Conservation (phyloP, 192 early-diverging fungal species). For the Lobosporangium transversale region DNA sequence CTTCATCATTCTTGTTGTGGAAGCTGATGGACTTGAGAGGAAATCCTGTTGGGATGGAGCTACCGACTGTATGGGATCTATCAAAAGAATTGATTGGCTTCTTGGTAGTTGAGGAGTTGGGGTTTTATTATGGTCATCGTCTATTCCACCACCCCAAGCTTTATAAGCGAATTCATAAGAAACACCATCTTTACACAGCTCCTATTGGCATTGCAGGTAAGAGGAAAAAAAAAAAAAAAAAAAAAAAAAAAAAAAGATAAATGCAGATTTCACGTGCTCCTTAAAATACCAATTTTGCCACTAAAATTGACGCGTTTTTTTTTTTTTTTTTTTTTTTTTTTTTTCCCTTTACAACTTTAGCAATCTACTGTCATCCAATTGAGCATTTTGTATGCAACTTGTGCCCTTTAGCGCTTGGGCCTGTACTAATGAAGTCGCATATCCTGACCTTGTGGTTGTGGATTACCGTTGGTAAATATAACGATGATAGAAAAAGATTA, state of each 20-base stretch:
- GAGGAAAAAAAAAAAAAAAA: neutral
- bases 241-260: neutral
- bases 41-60: conserved; percentile 71
- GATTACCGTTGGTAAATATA: conserved; percentile 67
- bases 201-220: conserved; percentile 79
- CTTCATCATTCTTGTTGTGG: conserved; percentile 74
- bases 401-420: conserved; percentile 67
- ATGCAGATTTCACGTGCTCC: neutral
- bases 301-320: too few relatives aligned
- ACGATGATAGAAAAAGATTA: too few relatives aligned
- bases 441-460: conserved; percentile 74
- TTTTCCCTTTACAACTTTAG: conserved; percentile 3
- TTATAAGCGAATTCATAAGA: conserved; percentile 84
- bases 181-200: conserved; percentile 78
- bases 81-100: conserved; percentile 64
- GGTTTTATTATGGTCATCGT: conserved; percentile 79
- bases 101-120: conserved; percentile 74
- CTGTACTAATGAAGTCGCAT: conserved; percentile 68
- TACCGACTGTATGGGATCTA: conserved; percentile 66
- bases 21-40: conserved; percentile 68
- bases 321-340: conserved; percentile 2
- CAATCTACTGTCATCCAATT: conserved; percentile 73
- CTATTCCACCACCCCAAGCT: conserved; percentile 71
- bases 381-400: conserved; percentile 72
- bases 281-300: too few relatives aligned